phyloP scores from a whole-genome alignment of 2,329 filamentous ascomycete species.

The Periconia sp. region DNA sequence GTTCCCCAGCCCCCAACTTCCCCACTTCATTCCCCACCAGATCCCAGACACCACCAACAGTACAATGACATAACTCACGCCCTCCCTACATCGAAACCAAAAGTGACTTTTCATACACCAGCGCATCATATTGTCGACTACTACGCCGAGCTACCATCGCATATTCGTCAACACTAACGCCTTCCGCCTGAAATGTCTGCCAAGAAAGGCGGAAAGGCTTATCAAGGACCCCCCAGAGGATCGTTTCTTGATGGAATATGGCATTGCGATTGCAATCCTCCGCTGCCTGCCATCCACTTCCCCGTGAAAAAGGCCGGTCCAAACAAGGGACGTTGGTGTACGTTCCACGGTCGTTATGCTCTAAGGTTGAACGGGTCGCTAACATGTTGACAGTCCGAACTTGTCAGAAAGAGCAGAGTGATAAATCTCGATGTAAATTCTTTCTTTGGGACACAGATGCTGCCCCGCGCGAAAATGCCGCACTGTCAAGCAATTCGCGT shows the following conservation, averaged over 20 bases:
- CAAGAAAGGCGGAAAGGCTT: background rate
- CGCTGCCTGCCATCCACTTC: conserved; percentile 56
- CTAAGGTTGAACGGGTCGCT: conserved; percentile 2
- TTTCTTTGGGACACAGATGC: conserved; percentile 63
- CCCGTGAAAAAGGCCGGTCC: conserved; percentile 59
- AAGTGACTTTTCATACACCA: no score
- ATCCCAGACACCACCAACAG: background rate
- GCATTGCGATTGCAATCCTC: conserved; percentile 55
- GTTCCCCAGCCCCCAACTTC: background rate
- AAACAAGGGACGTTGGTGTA: conserved; percentile 59
- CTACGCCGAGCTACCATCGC: no score
- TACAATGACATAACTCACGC: conserved; percentile 15
- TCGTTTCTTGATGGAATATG: conserved; percentile 28
- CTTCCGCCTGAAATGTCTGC: conserved; percentile 1
- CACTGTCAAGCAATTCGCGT: conserved; percentile 51
- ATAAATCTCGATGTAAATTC: conserved; percentile 54
- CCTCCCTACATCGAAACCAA: no score
- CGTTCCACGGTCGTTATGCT: conserved; percentile 1
- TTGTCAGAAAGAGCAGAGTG: conserved; percentile 54
- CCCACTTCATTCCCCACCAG: background rate
- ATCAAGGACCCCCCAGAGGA: conserved; percentile 9
- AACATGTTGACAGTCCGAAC: conserved; percentile 50
- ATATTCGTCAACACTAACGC: no score
- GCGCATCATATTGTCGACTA: no score
- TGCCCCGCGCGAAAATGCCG: conserved; percentile 49